Base-by-base conservation (phyloP, 2,329 filamentous ascomycete species). In the Exophiala calicioides region DNA sequence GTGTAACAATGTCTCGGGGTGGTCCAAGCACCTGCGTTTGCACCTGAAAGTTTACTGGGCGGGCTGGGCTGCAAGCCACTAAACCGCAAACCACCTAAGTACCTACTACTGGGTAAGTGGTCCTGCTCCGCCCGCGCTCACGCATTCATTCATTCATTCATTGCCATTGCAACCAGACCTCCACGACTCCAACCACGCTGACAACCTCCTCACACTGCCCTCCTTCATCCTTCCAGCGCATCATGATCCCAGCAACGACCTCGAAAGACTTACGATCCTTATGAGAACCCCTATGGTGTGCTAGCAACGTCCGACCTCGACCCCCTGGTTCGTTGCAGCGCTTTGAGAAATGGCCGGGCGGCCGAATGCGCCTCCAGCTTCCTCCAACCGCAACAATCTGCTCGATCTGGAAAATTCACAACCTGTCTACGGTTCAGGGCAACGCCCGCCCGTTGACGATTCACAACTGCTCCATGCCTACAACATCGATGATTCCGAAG, bases 381-480 rank as follows among this genome's bases (percentile, higher is more conserved):
- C 52, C 20, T 24, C 47, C 44, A 32, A 43, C 63, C 65, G 68
- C 62, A 67, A 68, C 55, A 68, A 71, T 57, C 60, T 73, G 47
- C 60, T 74, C 42, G 65, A 70, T 47, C 56, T 71, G 33, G 68
- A 68, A 44, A 65, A 69, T 36, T 60, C 65, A n/a, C 59, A 63
- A 36, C 63, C 70, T 12, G 57, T 62, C 49, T 95, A 96, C 69
- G 81, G 79, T 65, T 78, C 78, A 57, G 89, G 89, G 54, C 85
- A 90, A 66, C 81, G 82, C 47, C 85, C 90, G 38, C 81, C 85
- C n/a, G 74, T 87, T 52, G 85, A 85, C 66, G 90, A 95, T 66
- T 86, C 94, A 58, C 83, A 90, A 57, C 75, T 95, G 36, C 73
- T 91, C 63, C 80, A 82, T 65, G 81, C 81, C 56, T 90, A 88